Evolutionary conservation across 768 basidiomycete species (phyloP).

Genomic region (Russula brevipes): DNA sequence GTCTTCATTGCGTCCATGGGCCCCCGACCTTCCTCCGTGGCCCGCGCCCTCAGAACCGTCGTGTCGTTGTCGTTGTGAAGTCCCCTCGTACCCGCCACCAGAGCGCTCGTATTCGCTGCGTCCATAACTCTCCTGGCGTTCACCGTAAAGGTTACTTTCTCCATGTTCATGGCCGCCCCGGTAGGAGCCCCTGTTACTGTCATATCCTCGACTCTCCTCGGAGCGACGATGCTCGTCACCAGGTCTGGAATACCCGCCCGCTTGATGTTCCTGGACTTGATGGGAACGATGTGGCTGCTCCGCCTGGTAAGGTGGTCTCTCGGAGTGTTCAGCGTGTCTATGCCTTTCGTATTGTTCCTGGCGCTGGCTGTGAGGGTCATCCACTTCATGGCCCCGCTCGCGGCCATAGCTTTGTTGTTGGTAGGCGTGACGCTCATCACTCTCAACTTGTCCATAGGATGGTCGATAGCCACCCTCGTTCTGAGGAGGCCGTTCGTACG

Average conservation of each 20-base stretch:
- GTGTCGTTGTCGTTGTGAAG: neutral
- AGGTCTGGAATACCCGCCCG: neutral
- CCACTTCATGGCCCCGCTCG: neutral
- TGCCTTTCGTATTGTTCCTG: too few relatives aligned
- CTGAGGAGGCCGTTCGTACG: neutral
- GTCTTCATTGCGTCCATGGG: slow-evolving; percentile 22
- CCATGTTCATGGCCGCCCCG: neutral
- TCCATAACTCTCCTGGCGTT: slow-evolving; percentile 6
- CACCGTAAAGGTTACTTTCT: neutral
- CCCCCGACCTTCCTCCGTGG: slow-evolving; percentile 5
- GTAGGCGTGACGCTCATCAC: neutral
- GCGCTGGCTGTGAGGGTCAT: neutral
- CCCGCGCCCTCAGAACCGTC: neutral
- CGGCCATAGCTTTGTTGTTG: neutral
- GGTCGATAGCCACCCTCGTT: slow-evolving; percentile 2
- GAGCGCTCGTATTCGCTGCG: slow-evolving; percentile 8
- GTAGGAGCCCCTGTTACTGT: neutral
- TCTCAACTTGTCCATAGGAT: neutral
- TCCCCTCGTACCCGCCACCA: neutral
- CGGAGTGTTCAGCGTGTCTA: neutral
- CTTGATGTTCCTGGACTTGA: neutral
- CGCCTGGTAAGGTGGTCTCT: neutral
- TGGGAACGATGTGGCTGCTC: neutral
- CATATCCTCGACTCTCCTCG: neutral
- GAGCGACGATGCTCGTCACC: neutral